Evolutionary conservation across 1,284 basidiomycete species (phyloP).

Genomic region (Coriolopsis trogii): DNA sequence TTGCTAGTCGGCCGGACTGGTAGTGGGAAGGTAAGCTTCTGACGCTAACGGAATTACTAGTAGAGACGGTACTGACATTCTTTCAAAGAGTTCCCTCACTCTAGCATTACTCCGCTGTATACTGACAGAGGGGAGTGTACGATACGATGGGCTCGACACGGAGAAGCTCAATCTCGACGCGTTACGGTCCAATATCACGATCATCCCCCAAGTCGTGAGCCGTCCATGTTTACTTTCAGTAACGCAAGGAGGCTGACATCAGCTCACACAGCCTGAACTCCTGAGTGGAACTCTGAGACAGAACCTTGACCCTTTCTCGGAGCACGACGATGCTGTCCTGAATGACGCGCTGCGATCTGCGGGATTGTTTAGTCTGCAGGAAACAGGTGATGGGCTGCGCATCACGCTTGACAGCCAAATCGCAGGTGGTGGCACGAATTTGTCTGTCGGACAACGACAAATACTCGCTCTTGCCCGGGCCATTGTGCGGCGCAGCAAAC

Average conservation of each 20-base stretch:
- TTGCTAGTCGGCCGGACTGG: constrained; percentile 68
- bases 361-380: constrained; percentile 55
- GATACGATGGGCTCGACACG: constrained; percentile 37
- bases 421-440: constrained; percentile 62
- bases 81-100: constrained; percentile 40
- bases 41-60: neutral
- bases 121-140: constrained; percentile 48
- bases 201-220: constrained; percentile 47
- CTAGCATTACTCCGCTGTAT: constrained; percentile 48
- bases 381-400: constrained; percentile 48
- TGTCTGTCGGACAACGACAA: constrained; percentile 60
- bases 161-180: constrained; percentile 64
- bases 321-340: constrained; percentile 48
- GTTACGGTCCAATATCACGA: constrained; percentile 50
- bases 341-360: constrained; percentile 55
- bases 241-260: too few species aligned
- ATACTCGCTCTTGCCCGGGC: constrained; percentile 63
- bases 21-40: constrained; percentile 62
- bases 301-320: constrained; percentile 50
- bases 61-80: neutral
- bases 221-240: neutral
- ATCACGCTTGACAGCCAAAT: constrained; percentile 59
- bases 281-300: constrained; percentile 38
- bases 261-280: constrained; percentile 50
- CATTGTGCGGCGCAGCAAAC: constrained; percentile 60